Percentiles rank a stretch among this genome's conserved stretches.
phyloP scores from a whole-genome alignment of 1,139 yeast species.

The Dujonia santamariae region DNA sequence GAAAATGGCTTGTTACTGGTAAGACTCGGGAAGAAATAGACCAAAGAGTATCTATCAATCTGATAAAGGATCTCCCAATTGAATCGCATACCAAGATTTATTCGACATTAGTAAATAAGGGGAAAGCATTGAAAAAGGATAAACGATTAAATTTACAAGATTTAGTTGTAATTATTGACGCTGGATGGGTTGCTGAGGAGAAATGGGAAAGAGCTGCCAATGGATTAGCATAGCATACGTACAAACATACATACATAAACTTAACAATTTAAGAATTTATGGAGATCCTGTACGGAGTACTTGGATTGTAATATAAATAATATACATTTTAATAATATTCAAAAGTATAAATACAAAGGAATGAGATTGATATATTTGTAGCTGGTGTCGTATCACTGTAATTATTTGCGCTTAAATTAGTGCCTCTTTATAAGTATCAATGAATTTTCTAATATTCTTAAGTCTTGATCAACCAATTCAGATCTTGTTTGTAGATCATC shows the following conservation, averaged over 20 bases:
- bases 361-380: no score
- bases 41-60: constrained; percentile 17
- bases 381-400: no score
- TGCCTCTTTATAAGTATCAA: constrained; percentile 14
- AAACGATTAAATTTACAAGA: constrained; percentile 60
- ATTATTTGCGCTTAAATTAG: background rate
- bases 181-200: constrained; percentile 68
- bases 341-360: no score
- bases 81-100: constrained; percentile 58
- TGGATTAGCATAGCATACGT: constrained; percentile 43
- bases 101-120: constrained; percentile 55
- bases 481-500: constrained; percentile 39
- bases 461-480: constrained; percentile 44
- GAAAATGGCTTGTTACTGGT: constrained; percentile 45
- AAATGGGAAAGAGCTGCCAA: constrained; percentile 60
- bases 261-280: no score
- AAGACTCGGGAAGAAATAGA: constrained; percentile 16
- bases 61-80: constrained; percentile 34
- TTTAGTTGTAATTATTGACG: constrained; percentile 55
- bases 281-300: no score
- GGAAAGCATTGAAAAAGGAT: constrained; percentile 45
- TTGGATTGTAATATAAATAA: no score
- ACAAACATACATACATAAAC: no score
- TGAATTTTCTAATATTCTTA: constrained; percentile 45
- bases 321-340: no score